Evolutionary conservation across 2,329 filamentous ascomycete genomes (phyloP), one percentile per base, ranked within the genome.

Genomic region (Aspergillaceae sp.): DNA sequence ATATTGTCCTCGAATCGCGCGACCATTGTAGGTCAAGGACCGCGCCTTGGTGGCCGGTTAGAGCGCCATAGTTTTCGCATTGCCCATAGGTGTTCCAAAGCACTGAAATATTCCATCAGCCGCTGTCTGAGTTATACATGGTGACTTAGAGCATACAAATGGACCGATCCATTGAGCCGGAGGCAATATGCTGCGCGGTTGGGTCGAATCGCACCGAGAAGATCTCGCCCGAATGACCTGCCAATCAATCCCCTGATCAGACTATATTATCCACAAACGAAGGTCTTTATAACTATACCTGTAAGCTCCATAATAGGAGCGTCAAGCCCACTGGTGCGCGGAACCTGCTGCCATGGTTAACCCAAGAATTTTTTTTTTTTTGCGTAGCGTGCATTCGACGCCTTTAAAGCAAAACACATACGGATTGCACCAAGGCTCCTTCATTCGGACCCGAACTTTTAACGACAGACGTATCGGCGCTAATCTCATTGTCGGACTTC

Each of bases 11-110:
- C 19, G 89, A 94, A 71, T 98, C 92, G 63, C 92, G 84, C 29
- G 92, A 95, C 92, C 92, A 98, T 63, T 95, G 89, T 40, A 98
- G 73, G 67, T 97, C 92, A 28, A 97, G 74, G 42, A 98, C 74
- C 1, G 92, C 92, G 55, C 88, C 88, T 63, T 87, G 89, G 72
- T 98, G 92, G 32, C 92, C 92, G 6, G 76, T 88, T 44, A 98
- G 74, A 29, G 87, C 73, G 49, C 91, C 90, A 61, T 96, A 96
- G 70, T 98, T 98, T 61, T 94, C 87, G 71, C 91, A 96, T 57
- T 88, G 79, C 59, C 89, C 91, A 51, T 91, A 89, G 1, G 90
- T 94, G 59, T 86, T 82, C 92, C 92, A 98, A 29, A 98, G 78
- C 69, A 97, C 87, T 94, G 38, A 19, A 19, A 19, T 19, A 44